Evolutionary conservation across 305 asterid genomes (phyloP).

Genomic region (Fraxinus dipetala): DNA sequence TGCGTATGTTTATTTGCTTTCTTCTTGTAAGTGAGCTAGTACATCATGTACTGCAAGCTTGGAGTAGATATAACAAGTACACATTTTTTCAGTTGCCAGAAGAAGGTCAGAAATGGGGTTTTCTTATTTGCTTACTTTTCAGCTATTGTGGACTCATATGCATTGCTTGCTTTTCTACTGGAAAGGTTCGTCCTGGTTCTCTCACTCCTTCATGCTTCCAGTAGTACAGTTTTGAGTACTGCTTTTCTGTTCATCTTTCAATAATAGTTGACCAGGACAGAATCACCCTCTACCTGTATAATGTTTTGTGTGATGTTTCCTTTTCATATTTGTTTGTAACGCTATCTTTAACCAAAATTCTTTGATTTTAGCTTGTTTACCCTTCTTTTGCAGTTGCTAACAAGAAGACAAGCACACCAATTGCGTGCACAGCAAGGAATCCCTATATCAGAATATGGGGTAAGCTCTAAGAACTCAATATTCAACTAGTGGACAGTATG

Average conservation of each 20-base stretch:
- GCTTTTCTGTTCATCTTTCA: background rate
- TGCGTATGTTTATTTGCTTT: constrained; percentile 54
- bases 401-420: constrained; percentile 82
- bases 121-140: constrained; percentile 91
- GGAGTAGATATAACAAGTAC: constrained; percentile 15
- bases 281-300: background rate
- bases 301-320: background rate
- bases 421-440: constrained; percentile 94
- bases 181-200: constrained; percentile 59
- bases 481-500: background rate
- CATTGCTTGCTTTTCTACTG: constrained; percentile 68
- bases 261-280: background rate
- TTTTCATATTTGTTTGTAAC: background rate
- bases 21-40: constrained; percentile 7
- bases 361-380: constrained; percentile 12
- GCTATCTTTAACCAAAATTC: background rate
- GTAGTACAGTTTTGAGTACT: background rate
- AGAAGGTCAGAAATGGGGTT: constrained; percentile 98
- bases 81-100: constrained; percentile 73
- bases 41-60: constrained; percentile 15
- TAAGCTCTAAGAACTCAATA: constrained; percentile 37
- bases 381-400: constrained; percentile 61
- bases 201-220: background rate
- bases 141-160: constrained; percentile 94
- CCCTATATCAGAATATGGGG: constrained; percentile 93